These are phyloP conservation scores for Ophiocordyceps camponoti-rufipedis DNA, from an alignment of 2,329 filamentous ascomycete genomes.

Conservation along the genomic window DNA sequence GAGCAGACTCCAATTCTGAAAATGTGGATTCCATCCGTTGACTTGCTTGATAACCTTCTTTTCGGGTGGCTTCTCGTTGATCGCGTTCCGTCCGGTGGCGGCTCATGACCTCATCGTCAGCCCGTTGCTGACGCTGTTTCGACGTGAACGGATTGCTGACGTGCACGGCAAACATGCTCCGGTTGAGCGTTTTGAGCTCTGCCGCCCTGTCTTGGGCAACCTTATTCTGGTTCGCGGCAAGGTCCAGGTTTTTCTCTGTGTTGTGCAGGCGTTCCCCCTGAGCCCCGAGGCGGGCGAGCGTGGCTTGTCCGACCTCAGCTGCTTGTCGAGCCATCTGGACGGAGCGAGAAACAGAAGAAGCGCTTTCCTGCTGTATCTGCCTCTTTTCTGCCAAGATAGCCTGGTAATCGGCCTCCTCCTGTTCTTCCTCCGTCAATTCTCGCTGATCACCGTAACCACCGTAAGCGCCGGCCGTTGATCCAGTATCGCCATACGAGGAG, in stretches of 20 bases:
- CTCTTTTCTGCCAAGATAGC: slow-evolving; percentile 34
- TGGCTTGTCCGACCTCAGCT: slow-evolving; percentile 44
- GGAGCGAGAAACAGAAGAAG: slow-evolving; percentile 18
- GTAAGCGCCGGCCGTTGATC: slow-evolving; percentile 14
- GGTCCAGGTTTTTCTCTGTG: slow-evolving; percentile 66
- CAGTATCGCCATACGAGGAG: slow-evolving; percentile 9
- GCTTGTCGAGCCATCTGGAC: slow-evolving; percentile 24
- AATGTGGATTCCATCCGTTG: slow-evolving; percentile 35
- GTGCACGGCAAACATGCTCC: slow-evolving; percentile 79
- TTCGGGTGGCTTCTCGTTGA: slow-evolving; percentile 42
- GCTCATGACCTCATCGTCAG: slow-evolving; percentile 51
- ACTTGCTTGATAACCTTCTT: slow-evolving; percentile 29
- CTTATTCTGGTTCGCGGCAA: slow-evolving; percentile 57
- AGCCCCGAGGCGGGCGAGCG: slow-evolving; percentile 52
- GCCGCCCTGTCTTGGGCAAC: slow-evolving; percentile 63
- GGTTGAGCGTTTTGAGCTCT: slow-evolving; percentile 71
- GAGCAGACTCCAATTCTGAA: slow-evolving; percentile 17
- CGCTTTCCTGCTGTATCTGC: slow-evolving; percentile 61
- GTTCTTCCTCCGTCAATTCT: slow-evolving; percentile 64
- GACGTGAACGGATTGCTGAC: slow-evolving; percentile 64
- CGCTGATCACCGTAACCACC: slow-evolving; percentile 49
- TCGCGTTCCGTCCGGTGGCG: slow-evolving; percentile 49
- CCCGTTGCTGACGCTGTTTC: slow-evolving; percentile 40
- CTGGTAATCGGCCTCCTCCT: slow-evolving; percentile 55
- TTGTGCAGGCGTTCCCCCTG: slow-evolving; percentile 72